These are phyloP conservation scores for Litsea cubeba DNA, from an alignment of 164 flowering plant genomes.

Conservation along the genomic window DNA sequence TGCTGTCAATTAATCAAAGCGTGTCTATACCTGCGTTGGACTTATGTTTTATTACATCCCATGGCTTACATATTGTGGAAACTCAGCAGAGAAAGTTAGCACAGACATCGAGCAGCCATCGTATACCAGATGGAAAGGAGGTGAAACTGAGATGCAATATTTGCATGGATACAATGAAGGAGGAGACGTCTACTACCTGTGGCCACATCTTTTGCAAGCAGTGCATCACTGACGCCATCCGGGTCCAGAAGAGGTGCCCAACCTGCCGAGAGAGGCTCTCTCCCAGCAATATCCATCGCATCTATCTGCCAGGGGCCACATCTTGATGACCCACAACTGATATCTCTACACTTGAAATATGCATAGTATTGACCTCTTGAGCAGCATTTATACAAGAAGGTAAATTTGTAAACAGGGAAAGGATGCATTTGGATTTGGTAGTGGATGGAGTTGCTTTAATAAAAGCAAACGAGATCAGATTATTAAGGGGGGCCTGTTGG, in stretches of 20 bases:
- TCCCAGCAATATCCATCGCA: conserved; percentile 27
- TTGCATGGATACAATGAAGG: conserved; percentile 42
- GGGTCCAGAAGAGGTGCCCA: conserved; percentile 39
- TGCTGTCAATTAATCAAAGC: not conserved
- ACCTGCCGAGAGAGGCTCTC: conserved; percentile 37
- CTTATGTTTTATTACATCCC: not conserved
- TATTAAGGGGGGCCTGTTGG: not conserved
- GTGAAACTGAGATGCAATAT: conserved; percentile 32
- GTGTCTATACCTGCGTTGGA: not conserved
- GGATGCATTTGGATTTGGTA: not conserved
- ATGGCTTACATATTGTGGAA: not conserved
- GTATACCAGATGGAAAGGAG: conserved; percentile 11
- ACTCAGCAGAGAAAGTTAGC: conserved; percentile 17
- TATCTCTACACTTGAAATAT: not conserved
- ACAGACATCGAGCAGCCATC: conserved; percentile 16
- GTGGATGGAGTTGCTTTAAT: not conserved
- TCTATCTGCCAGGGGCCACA: conserved; percentile 41
- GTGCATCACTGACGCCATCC: conserved; percentile 38
- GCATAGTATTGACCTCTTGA: not conserved
- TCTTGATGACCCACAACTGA: conserved; percentile 11
- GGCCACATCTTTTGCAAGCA: conserved; percentile 52
- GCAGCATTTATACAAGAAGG: not conserved
- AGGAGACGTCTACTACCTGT: conserved; percentile 46
- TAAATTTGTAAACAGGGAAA: not conserved
- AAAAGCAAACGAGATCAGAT: not conserved